A percentile compares a stretch with the other conserved stretches of the same genome.
Evolutionary conservation across 2,329 filamentous ascomycete genomes (phyloP).

Genomic region (Sphaceloma murrayae): DNA sequence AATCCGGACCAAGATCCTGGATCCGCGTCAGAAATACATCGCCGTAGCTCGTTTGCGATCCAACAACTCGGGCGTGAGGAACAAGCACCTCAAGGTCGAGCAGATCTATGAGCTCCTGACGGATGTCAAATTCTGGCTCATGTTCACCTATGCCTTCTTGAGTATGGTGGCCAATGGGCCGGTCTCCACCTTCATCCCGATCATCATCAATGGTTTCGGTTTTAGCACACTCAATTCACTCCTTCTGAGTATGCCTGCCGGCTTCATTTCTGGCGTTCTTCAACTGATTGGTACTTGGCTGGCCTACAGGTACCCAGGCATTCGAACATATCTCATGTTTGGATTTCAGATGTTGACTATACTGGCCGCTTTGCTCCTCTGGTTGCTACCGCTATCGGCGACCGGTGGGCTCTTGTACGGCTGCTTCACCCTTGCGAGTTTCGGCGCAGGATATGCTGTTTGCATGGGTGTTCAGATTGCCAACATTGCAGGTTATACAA

Average conservation of each 20-base stretch:
- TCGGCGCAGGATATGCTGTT: constrained; percentile 41
- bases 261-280: constrained; percentile 1
- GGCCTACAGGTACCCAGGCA: constrained; percentile 1
- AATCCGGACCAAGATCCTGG: constrained; percentile 35
- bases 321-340: constrained; percentile 1
- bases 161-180: constrained; percentile 39
- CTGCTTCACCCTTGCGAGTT: constrained; percentile 35
- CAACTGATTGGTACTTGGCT: neutral
- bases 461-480: constrained; percentile 43
- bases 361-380: constrained; percentile 34
- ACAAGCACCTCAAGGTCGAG: constrained; percentile 37
- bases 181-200: constrained; percentile 38
- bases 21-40: constrained; percentile 27
- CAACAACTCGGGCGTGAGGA: constrained; percentile 29
- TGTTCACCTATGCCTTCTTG: constrained; percentile 33
- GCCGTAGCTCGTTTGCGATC: constrained; percentile 24
- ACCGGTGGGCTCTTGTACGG: constrained; percentile 41
- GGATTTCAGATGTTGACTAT: constrained; percentile 9
- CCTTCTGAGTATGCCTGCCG: constrained; percentile 32
- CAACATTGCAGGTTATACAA: constrained; percentile 46
- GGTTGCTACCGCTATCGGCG: constrained; percentile 33
- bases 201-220: constrained; percentile 14
- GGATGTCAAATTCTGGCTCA: constrained; percentile 34
- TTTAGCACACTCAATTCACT: constrained; percentile 34
- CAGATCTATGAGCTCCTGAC: constrained; percentile 33